Conservation (phyloP, 1,139 yeast genomes). For the Pichia kudriavzevii region DNA sequence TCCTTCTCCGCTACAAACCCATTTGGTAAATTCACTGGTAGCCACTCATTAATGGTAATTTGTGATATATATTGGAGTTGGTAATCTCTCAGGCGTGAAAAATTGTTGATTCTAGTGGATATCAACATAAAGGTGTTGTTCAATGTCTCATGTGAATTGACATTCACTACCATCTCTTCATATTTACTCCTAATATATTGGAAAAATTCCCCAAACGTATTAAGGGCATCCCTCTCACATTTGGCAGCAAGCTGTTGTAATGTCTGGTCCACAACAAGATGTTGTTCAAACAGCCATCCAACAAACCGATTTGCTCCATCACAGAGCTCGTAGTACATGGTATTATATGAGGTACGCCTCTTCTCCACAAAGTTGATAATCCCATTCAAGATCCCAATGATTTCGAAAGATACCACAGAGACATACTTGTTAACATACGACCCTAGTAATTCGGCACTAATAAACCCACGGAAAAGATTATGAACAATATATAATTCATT, state of each 20-base stretch:
- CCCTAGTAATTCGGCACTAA: too few relatives aligned
- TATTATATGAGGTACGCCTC: constrained; percentile 33
- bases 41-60: constrained; percentile 61
- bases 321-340: constrained; percentile 41
- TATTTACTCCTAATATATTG: constrained; percentile 48
- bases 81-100: constrained; percentile 56
- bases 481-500: constrained; percentile 18
- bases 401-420: too few relatives aligned
- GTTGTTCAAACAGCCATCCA: constrained; percentile 14
- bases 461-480: constrained; percentile 15
- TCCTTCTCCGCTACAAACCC: constrained; percentile 47
- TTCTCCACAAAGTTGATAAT: constrained; percentile 32
- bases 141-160: constrained; percentile 20
- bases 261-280: constrained; percentile 13
- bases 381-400: too few relatives aligned
- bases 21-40: constrained; percentile 44
- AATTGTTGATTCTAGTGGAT: constrained; percentile 49
- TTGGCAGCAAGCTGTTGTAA: constrained; percentile 11
- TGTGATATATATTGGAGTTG: constrained; percentile 44
- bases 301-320: constrained; percentile 24
- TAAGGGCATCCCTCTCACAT: constrained; percentile 25
- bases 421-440: too few relatives aligned
- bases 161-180: constrained; percentile 20
- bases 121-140: constrained; percentile 27
- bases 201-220: constrained; percentile 52